Evolutionary conservation across 306 rosid species (phyloP).

Genomic region (Prinsepia uniflora): DNA sequence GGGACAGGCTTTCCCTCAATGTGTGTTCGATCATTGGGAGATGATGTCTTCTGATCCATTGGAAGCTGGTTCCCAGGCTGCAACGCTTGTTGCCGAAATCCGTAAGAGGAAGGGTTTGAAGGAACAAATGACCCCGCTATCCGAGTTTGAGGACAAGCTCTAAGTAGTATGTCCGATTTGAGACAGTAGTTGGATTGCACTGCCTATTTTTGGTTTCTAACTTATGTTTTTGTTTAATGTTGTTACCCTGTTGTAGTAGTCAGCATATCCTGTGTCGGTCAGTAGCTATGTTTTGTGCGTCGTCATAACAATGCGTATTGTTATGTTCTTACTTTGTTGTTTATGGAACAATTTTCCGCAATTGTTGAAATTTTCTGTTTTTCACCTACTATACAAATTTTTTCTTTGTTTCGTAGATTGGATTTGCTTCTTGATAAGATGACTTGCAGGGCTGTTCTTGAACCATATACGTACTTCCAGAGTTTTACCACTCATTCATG

Average conservation of each 20-base stretch:
- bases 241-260: slow-evolving; percentile 16
- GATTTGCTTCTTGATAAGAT: background rate
- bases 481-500: too few species aligned
- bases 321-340: background rate
- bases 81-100: slow-evolving; percentile 51
- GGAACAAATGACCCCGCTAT: slow-evolving; percentile 43
- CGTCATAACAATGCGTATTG: background rate
- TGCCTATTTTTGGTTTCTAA: slow-evolving; percentile 9
- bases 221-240: background rate
- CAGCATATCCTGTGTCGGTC: background rate
- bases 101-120: slow-evolving; percentile 97
- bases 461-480: too few species aligned
- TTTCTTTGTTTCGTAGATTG: background rate
- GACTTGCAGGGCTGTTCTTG: background rate
- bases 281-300: background rate
- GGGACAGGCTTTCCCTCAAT: slow-evolving; percentile 93
- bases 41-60: slow-evolving; percentile 81
- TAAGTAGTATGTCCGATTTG: background rate
- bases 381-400: background rate
- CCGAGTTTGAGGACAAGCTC: slow-evolving; percentile 40
- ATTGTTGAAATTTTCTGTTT: background rate
- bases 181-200: background rate
- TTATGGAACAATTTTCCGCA: background rate
- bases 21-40: slow-evolving; percentile 95
- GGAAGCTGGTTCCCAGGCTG: slow-evolving; percentile 70